Percentiles rank a stretch among this genome's conserved stretches.
Evolutionary conservation across 768 basidiomycete species (phyloP).

Genomic region (Tricholoma furcatifolium): DNA sequence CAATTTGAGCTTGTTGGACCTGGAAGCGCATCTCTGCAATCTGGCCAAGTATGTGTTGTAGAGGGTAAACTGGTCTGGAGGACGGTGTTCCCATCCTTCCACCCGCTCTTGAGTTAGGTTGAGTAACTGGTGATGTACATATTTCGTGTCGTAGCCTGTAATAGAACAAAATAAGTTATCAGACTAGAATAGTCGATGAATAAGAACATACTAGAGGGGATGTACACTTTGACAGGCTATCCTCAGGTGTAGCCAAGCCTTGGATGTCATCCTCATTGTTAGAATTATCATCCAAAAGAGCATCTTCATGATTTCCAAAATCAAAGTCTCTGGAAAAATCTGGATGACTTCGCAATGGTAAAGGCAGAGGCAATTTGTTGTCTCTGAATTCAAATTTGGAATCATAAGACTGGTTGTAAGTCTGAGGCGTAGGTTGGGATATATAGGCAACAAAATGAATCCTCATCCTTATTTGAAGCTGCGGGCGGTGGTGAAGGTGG

Average conservation of each 20-base stretch:
- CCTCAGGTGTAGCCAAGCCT: conserved; percentile 65
- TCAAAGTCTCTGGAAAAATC: conserved; percentile 57
- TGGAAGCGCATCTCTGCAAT: conserved; percentile 97
- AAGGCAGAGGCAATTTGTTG: conserved; percentile 20
- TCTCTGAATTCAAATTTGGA: conserved; percentile 48
- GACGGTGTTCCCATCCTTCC: conserved; percentile 11
- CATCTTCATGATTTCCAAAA: conserved; percentile 54
- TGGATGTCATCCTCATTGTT: conserved; percentile 71
- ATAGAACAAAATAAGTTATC: background rate
- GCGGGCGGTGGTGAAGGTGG: background rate
- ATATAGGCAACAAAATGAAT: conserved; percentile 13
- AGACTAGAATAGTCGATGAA: background rate
- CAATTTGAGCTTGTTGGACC: conserved; percentile 69
- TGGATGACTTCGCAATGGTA: conserved; percentile 10
- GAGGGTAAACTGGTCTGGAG: conserved; percentile 40
- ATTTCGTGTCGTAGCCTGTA: background rate
- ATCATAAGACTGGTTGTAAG: conserved; percentile 6
- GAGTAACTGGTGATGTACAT: conserved; percentile 17
- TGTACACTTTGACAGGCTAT: conserved; percentile 26
- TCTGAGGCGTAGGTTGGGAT: conserved; percentile 18
- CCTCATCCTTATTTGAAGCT: conserved; percentile 7
- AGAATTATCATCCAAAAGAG: conserved; percentile 22
- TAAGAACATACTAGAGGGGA: conserved; percentile 17
- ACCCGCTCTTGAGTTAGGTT: conserved; percentile 12
- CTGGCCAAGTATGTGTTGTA: conserved; percentile 88